Conservation (phyloP, 208 protist genomes). For the Acanthamoeba lenticulata region DNA sequence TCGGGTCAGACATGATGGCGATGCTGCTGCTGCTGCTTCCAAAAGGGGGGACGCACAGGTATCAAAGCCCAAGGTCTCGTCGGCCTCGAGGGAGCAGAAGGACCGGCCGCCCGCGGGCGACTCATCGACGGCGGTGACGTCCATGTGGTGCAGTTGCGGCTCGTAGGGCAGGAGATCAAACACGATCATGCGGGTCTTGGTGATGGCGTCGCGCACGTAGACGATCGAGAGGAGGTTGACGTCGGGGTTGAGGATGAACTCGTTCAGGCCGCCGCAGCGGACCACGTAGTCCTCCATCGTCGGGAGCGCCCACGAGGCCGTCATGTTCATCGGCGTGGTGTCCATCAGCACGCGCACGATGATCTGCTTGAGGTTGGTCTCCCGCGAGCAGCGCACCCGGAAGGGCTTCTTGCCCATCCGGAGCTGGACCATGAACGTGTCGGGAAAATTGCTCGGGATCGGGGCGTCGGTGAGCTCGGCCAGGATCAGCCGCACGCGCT, state of each 20-base stretch:
- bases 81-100: background rate
- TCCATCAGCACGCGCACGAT: background rate
- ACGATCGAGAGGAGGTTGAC: background rate
- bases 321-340: background rate
- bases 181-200: background rate
- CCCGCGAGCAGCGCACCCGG: background rate
- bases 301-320: background rate
- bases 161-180: background rate
- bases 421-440: background rate
- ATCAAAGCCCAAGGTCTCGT: background rate
- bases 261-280: background rate
- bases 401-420: background rate
- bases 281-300: background rate
- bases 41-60: background rate
- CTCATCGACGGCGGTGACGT: background rate
- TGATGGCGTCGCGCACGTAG: conserved; percentile 12
- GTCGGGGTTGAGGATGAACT: background rate
- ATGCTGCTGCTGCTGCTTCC: no score
- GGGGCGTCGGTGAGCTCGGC: conserved; percentile 19
- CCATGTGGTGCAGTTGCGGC: background rate
- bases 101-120: background rate
- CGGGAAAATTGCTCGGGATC: background rate
- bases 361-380: conserved; percentile 10
- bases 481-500: background rate
- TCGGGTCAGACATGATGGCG: no score